Evolutionary conservation across 371 early-diverging fungal species (phyloP).

Genomic region (Rhizopus delemar): DNA sequence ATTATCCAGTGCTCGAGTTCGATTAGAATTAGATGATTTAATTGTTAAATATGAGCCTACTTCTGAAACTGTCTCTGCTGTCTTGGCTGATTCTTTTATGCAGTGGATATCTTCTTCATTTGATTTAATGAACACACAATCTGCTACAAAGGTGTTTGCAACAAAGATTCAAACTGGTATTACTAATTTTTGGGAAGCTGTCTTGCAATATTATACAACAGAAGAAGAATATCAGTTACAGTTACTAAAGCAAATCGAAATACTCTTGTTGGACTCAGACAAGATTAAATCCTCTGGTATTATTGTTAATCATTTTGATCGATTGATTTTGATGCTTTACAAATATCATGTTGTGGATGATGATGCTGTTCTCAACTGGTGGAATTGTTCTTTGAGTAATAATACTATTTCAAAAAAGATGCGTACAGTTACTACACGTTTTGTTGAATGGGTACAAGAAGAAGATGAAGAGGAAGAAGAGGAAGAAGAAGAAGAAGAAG

Average conservation of each 20-base stretch:
- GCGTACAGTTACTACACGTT: constrained; percentile 14
- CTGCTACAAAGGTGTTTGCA: constrained; percentile 15
- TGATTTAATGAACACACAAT: constrained; percentile 1
- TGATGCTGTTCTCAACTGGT: constrained; percentile 44
- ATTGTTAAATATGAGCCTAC: constrained; percentile 60
- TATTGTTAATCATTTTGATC: constrained; percentile 37
- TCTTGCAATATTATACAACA: constrained; percentile 35
- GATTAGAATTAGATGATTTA: constrained; percentile 60
- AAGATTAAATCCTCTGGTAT: not conserved
- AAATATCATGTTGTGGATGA: constrained; percentile 46
- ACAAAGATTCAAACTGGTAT: constrained; percentile 36
- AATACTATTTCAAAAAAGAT: constrained; percentile 6
- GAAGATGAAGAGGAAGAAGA: constrained; percentile 22
- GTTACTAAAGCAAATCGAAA: constrained; percentile 38
- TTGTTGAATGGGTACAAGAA: constrained; percentile 24
- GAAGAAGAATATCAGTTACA: constrained; percentile 32
- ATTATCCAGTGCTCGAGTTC: constrained; percentile 56
- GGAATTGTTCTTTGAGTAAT: constrained; percentile 24
- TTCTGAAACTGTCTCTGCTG: constrained; percentile 35
- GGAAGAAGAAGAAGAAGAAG: constrained; percentile 18
- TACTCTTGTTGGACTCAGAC: not conserved
- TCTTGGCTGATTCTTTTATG: constrained; percentile 43
- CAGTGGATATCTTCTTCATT: constrained; percentile 36
- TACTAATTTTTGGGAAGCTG: constrained; percentile 42
- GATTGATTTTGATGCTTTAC: constrained; percentile 41